Evolutionary conservation across 139 green algal species (phyloP), one percentile per base, ranked within the genome.

Genomic region (Yamagishiella unicocca): DNA sequence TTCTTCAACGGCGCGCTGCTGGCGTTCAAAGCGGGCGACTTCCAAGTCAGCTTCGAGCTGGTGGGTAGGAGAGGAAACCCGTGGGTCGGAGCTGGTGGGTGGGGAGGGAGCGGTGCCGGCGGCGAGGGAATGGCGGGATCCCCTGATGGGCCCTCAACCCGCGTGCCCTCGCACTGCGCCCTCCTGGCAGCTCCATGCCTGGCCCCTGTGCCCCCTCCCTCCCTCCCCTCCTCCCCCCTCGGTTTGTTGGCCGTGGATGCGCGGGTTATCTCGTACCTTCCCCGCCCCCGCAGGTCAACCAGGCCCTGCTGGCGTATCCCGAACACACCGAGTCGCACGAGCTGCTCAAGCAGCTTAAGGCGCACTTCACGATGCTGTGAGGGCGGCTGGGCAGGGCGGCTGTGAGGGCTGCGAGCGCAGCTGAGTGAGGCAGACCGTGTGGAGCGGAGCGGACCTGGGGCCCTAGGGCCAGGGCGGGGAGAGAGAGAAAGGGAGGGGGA

Each of bases 1-100:
- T 91, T 89, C 79, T 98, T 92, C 90, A 98, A 98, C 85, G 90
- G 83, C 22, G 94, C 93, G n/a, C 85, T 97, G 87, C 82, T 95
- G 35, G 90, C 94, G 0, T 94, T 94, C 87, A 92, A 93, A 79
- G 33, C 62, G 5, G 94, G 95, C 27, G 93, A 97, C 54, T 91
- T 96, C 77, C 90, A 96, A 87, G 90, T 94, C 35, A 85, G 76
- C 37, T 93, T 91, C 62, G 89, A 90, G 31, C 86, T 90, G 84
- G 90, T 94, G 75, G 8, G 61, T 37, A 35, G 29, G 25, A 70
- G 19, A 70, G 61, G 29, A 22, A 58, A 17, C 12, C 17, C 12
- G 50, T 12, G 50, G 50, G 50, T 58, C 17, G 12, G 50, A 58
- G 50, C 12, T 17, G 61, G 29, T 31, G n/a, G n/a, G n/a, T n/a